Evolutionary conservation across 2,329 filamentous ascomycete genomes (phyloP), one percentile per base, ranked within the genome.

Genomic region (Fusarium xylarioides): DNA sequence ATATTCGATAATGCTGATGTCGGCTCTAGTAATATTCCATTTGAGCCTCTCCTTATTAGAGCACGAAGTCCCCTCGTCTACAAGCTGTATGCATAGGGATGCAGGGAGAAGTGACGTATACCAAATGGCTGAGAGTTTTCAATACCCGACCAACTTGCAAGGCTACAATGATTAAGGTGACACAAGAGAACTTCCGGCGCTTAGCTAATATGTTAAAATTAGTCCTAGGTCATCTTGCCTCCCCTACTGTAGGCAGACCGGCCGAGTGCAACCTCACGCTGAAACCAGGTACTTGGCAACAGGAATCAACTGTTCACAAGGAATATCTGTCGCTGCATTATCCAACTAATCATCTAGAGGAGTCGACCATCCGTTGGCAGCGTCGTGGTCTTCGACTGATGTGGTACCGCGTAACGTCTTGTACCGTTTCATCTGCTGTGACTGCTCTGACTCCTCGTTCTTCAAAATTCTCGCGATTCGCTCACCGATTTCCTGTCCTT

Each of bases 401-500:
- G 65, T 70, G 8, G 68, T 70, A 4, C 65, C 68, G 6, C 52
- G 59, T 42, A 70, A 23, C 21, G 60, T 55, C 43, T 46, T 47
- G 23, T 68, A 68, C 23, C 52, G 42, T 34, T 62, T 68, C 55
- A 67, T 56, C 56, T 67, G 55, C 8, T 57, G 66, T 1, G 66
- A 61, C 15, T 42, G 32, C n/a, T 68, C 63, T 3, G 66, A 43
- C 11, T 50, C 63, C 16, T 56, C 47, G 21, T 44, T 63, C 2
- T 53, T 49, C 12, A 68, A 30, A 15, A 68, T 63, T 28, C 49
- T 46, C 3, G 84, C 84, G 35, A 88, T 79, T 4, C 82, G 80
- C 52, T 82, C 79, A 0, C 85, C 89, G 0, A 83, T 85, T 14
- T 85, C 83, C 5, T 83, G 82, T 1, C 89, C 89, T 75, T 91